Evolutionary conservation across 768 basidiomycete genomes (phyloP), one percentile per base, ranked within the genome.

Genomic region (Russula sp.): DNA sequence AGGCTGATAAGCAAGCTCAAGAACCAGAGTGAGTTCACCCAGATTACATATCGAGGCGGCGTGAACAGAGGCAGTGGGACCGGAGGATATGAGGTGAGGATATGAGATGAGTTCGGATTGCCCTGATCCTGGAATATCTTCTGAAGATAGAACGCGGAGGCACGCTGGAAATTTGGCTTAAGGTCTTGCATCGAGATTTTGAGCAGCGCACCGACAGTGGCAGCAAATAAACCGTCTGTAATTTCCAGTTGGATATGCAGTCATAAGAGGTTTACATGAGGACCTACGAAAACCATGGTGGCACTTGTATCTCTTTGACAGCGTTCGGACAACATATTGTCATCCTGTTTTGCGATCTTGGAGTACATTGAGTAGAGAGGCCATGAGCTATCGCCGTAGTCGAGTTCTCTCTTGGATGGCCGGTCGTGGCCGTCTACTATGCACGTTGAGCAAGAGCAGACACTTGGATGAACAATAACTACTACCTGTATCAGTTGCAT

Each of bases 221-320:
- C 67, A 11, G 68, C 61, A 46, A 69, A 69, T 13, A 69, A 34
- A 53, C 62, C 26, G 59, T 42, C 68, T 68, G 42, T 8, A 14
- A 10, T n/a, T 34, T 9, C 18, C 7, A 10, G 14, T 65, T 53
- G 26, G n/a, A 38, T 5, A 2, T 14, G 18, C 26, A 5, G 32
- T 26, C 30, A 9, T n/a, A 4, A 7, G 22, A 40, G 9, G 5
- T 14, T 26, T n/a, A 46, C 6, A 22, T 6, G 26, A 44, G 8
- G 7, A 30, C 68, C 42, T 38, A 69, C 68, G 13, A 69, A 69
- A 26, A 69, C 44, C 3, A 69, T 58, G 48, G 60, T 63, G 7
- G 54, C 67, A 34, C 65, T 67, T 32, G 65, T 58, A 26, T 66
- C 60, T 26, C 20, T 59, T 51, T 63, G 59, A 44, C 59, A 68